phyloP scores from a whole-genome alignment of 1,284 basidiomycete species.

The Phellinidium pouzarii region DNA sequence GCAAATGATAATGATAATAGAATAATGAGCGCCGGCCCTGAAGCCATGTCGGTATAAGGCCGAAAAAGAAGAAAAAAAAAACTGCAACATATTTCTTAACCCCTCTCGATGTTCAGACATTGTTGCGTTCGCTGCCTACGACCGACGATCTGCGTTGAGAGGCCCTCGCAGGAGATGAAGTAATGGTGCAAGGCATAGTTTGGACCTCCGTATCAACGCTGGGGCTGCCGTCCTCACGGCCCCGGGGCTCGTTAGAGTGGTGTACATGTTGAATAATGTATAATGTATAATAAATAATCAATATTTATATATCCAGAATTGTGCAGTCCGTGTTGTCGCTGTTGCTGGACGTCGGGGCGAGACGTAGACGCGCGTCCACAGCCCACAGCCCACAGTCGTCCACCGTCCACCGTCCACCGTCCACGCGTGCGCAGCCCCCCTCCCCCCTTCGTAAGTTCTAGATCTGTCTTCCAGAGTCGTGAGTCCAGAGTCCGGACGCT shows the following conservation, averaged over 20 bases:
- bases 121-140: constrained; percentile 41
- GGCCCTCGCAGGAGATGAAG: constrained; percentile 84
- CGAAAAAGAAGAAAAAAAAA: not conserved
- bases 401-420: no score
- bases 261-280: constrained; percentile 61
- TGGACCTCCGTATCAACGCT: constrained; percentile 84
- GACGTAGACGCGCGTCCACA: not conserved
- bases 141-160: constrained; percentile 52
- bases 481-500: not conserved
- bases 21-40: not conserved
- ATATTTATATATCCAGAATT: no score
- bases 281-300: no score
- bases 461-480: not conserved
- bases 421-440: not conserved
- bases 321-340: not conserved
- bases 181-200: constrained; percentile 82
- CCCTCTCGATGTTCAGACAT: constrained; percentile 56
- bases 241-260: constrained; percentile 77
- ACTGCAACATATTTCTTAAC: constrained; percentile 23
- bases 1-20: not conserved
- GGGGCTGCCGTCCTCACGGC: constrained; percentile 42
- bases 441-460: constrained; percentile 10
- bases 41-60: no score
- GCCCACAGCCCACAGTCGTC: no score
- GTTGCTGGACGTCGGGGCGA: not conserved